phyloP scores from a whole-genome alignment of 352 stramenopile genomes.

The Phytophthora ohioensis region DNA sequence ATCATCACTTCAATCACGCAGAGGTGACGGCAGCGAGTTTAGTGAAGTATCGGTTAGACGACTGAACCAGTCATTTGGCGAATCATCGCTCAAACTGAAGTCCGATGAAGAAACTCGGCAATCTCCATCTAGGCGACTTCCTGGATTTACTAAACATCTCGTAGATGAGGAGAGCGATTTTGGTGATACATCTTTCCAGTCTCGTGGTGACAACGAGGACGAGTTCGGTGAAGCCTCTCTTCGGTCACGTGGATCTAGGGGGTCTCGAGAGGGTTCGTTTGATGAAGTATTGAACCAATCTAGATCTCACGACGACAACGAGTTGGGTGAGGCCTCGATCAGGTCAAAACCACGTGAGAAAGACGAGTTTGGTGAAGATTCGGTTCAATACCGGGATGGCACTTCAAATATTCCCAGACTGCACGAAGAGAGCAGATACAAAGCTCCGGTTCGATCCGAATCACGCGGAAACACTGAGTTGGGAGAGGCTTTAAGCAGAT shows the following conservation, averaged over 20 bases:
- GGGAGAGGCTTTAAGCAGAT: background rate
- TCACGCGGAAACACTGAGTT: conserved; percentile 7
- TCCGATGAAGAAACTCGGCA: too few species aligned
- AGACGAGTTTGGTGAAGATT: conserved; percentile 12
- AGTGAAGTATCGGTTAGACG: too few species aligned
- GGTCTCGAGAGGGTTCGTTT: too few species aligned
- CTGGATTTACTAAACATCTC: too few species aligned
- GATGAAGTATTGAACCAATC: background rate
- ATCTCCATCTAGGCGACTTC: too few species aligned
- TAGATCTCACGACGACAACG: background rate
- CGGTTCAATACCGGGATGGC: background rate
- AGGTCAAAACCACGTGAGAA: background rate
- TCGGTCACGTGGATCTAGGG: too few species aligned
- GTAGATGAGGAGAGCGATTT: too few species aligned
- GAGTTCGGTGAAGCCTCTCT: background rate
- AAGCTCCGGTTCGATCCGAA: background rate
- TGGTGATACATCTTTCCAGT: background rate
- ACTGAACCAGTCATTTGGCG: too few species aligned
- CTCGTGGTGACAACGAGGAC: background rate
- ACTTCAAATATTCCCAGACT: background rate
- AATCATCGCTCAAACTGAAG: too few species aligned
- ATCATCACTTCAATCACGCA: background rate
- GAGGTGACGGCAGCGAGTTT: too few species aligned
- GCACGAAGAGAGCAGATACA: background rate
- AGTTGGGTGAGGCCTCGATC: background rate